Base-by-base conservation (phyloP, 31 red algal genomes). In the Porphyra umbilicalis region DNA sequence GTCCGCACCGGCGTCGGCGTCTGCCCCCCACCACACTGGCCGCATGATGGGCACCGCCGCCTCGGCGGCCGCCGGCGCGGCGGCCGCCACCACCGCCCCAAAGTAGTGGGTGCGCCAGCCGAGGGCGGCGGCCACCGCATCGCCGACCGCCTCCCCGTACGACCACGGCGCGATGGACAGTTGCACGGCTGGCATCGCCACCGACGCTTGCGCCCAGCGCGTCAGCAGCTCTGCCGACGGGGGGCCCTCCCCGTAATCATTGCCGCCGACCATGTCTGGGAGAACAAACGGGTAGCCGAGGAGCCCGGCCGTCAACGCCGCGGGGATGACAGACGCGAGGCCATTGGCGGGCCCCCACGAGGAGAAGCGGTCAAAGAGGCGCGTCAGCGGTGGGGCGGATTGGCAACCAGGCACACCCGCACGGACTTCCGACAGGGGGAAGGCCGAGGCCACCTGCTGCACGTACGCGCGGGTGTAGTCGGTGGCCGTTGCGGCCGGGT, bases 211-310 rank as follows among this genome's bases (percentile, higher is more conserved):
- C 33, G 90, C 75, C 95, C 91, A 97, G 71, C 90, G 91, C 77
- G 91, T 84, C 86, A 97, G 84, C 0, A 97, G 77, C 40, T 93
- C 95, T 11, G 77, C 91, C 76, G 77, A 79, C 35, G 87, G 82
- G 29, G 78, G 84, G 33, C 86, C 89, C 38, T 84, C 90, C 31
- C 80, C 88, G 81, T 97, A 97, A 30, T 86, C 91, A 84, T 94
- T 94, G 37, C 95, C 95, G 35, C 81, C 95, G 38, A 97, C 87
- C 75, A 91, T 91, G 86, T 97, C 95, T 25, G 95, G 95, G 11
- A 93, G 71, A 35, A 89, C 89, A 82, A 97, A 94, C 34, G 90
- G 85, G 76, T 90, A 93, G 32, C 95, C 95, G 35, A 97, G 83
- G 20, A 97, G 83, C 10, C 91, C 90, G 18, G 87, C 81, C 67